These are phyloP conservation scores for Trichosphaerium sp. DNA, from an alignment of 78 protist species.

Conservation along the genomic window DNA sequence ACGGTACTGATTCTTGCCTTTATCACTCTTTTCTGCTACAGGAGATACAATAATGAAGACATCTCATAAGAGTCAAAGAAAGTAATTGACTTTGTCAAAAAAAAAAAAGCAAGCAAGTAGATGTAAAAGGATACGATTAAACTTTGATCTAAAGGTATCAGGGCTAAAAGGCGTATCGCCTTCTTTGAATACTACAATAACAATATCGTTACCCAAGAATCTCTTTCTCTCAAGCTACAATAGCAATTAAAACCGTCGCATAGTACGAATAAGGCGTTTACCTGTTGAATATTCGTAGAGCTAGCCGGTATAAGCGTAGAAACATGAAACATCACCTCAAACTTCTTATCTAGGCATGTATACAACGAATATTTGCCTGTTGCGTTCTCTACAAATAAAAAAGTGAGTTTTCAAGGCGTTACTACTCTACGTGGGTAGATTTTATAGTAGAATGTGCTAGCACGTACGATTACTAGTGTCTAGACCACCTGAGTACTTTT, in stretches of 20 bases:
- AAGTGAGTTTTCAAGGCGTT: too few relatives aligned
- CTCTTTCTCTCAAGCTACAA: conserved; percentile 60
- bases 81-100: not conserved
- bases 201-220: conserved; percentile 64
- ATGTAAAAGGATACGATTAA: conserved; percentile 50
- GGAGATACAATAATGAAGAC: not conserved
- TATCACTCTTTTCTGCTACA: not conserved
- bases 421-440: too few relatives aligned
- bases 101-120: too few relatives aligned
- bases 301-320: conserved; percentile 16
- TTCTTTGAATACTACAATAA: conserved; percentile 45
- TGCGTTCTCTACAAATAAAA: conserved; percentile 6
- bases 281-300: not conserved
- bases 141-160: conserved; percentile 27
- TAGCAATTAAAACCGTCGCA: conserved; percentile 11
- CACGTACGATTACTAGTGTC: conserved; percentile 6
- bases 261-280: conserved; percentile 2
- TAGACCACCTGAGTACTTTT: conserved; percentile 51
- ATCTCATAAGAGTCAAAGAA: not conserved
- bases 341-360: conserved; percentile 21
- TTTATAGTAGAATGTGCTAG: too few relatives aligned
- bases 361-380: conserved; percentile 41
- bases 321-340: conserved; percentile 64
- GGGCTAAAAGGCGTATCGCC: conserved; percentile 14
- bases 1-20: not conserved